Base-by-base conservation (phyloP, 1,139 yeast genomes). In the Zygosaccharomyces sapae region DNA sequence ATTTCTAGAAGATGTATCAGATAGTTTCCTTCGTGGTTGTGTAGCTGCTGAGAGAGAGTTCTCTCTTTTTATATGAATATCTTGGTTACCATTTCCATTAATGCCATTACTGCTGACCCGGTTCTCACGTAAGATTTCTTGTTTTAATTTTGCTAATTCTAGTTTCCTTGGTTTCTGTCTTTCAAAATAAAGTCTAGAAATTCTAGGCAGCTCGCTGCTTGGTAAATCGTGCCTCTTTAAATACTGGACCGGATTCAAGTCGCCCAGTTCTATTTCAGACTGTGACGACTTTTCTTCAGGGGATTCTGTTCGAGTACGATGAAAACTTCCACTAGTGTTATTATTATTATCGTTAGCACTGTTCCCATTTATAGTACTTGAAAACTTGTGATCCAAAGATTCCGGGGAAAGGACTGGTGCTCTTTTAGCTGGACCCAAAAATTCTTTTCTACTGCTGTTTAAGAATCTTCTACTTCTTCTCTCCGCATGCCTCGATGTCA, bases 361-460 rank as follows among this genome's bases (percentile, higher is more conserved):
- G 9, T 31, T 12, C 10, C 18, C 16, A 31, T 16, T 31, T 13
- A 10, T 16, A 18, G 13, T 31, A 7, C 34, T 18, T 18, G 10
- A 31, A 31, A 31, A n/a, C 8, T 2, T 31, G 18, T 10, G 34
- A 5, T 31, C 34, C 8, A 12, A 4, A 31, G 18, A 3, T 5
- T 38, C 41, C 6, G 41, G 13, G 5, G 19, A 38, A 2, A 38
- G 8, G 4, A 19, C 13, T 12, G 25, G 52, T 0, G 68, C 58
- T 48, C 73, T 62, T 50, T 68, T 68, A 1, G 73, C 72, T 2
- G 72, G 72, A 0, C 73, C 73, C 16, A 70, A 50, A 10, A 62
- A 56, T 4, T 63, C 59, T 37, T 55, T 49, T 43, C 65, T 51
- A 19, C 55, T 53, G 18, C 58, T 56, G 39, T 53, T 55, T 19